Conservation (phyloP, 805 yeast genomes). For the Cephaloascus fragrans region DNA sequence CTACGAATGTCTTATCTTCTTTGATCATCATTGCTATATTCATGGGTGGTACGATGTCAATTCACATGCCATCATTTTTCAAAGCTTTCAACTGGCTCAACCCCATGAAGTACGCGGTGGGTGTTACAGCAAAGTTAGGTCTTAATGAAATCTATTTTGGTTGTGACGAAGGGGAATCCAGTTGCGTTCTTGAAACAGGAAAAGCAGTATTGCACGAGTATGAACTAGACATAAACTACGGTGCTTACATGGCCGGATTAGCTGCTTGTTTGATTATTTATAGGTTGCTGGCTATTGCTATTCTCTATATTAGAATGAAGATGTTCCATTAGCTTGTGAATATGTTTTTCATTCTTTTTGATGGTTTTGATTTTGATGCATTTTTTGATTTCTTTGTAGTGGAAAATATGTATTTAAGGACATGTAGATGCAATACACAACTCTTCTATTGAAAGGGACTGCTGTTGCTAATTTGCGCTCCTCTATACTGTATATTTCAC, state of each 20-base stretch:
- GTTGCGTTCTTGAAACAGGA: slow-evolving; percentile 20
- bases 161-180: slow-evolving; percentile 6
- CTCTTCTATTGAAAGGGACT: no score
- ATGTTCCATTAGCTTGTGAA: slow-evolving; percentile 9
- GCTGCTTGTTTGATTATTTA: slow-evolving; percentile 23
- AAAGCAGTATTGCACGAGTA: slow-evolving; percentile 20
- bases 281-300: slow-evolving; percentile 18
- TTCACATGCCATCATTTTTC: slow-evolving; percentile 30
- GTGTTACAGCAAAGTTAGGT: slow-evolving; percentile 12
- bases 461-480: no score
- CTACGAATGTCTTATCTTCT: slow-evolving; percentile 24
- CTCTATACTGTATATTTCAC: no score
- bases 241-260: slow-evolving; percentile 22
- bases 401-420: no score
- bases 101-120: slow-evolving; percentile 28
- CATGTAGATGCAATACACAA: no score
- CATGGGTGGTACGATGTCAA: slow-evolving; percentile 38
- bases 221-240: slow-evolving; percentile 15
- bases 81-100: slow-evolving; percentile 26
- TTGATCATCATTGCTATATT: slow-evolving; percentile 25
- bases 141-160: slow-evolving; percentile 10
- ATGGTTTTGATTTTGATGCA: neutral
- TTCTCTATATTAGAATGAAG: slow-evolving; percentile 16
- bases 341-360: no score
- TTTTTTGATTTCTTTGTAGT: no score